Conservation (phyloP, 2,329 filamentous ascomycete genomes). For the Sclerotinia borealis region DNA sequence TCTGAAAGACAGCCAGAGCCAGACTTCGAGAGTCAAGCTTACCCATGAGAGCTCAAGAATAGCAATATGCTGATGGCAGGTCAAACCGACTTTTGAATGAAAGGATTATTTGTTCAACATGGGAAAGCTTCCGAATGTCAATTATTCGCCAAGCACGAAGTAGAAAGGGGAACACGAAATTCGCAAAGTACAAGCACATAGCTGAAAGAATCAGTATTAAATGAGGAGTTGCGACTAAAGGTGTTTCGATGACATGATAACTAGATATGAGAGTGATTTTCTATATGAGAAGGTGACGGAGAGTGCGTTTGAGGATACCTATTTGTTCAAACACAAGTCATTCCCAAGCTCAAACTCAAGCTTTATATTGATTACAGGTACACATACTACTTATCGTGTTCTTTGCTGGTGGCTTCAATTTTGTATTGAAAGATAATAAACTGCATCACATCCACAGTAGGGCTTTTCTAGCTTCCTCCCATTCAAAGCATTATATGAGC, state of each 20-base stretch:
- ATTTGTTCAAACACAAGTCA: too few species aligned
- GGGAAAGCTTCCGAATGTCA: background rate
- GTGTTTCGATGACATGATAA: background rate
- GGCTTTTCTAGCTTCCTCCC: background rate
- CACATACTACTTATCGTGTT: background rate
- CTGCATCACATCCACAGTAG: background rate
- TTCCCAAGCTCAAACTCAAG: too few species aligned
- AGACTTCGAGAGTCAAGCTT: background rate
- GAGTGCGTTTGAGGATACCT: background rate
- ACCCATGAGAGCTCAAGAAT: background rate
- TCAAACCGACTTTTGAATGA: background rate
- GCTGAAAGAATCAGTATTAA: background rate
- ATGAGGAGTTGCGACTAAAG: background rate
- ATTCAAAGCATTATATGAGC: background rate
- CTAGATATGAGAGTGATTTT: background rate
- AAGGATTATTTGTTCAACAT: background rate
- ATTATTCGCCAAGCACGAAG: background rate
- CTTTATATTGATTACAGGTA: background rate
- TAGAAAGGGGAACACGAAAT: background rate
- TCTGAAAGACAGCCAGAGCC: background rate
- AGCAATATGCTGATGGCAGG: background rate
- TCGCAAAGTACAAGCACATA: background rate
- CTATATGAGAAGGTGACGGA: background rate
- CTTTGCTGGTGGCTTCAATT: too few species aligned
- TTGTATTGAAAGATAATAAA: background rate